Percentiles rank a stretch among this genome's conserved stretches.
Evolutionary conservation across 1,139 yeast species (phyloP).

Genomic region (Saccharomyces hybrid): DNA sequence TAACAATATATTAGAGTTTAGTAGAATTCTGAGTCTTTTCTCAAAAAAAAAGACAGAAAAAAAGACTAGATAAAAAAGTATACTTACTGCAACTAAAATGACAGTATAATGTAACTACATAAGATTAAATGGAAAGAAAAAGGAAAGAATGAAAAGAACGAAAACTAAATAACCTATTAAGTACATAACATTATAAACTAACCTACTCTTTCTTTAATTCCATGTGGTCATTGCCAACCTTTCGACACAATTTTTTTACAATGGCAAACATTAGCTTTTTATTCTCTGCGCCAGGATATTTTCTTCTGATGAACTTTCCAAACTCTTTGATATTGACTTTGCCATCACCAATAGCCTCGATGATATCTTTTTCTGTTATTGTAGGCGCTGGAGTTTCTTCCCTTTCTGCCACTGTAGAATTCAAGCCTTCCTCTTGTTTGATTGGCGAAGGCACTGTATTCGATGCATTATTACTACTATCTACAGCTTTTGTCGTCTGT

Average conservation of each 20-base stretch:
- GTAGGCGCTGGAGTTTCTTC: conserved; percentile 28
- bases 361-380: conserved; percentile 65
- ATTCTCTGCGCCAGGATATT: conserved; percentile 58
- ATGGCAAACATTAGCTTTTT: conserved; percentile 57
- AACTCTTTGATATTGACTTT: conserved; percentile 48
- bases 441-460: conserved; percentile 6
- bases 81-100: neutral
- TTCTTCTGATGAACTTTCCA: conserved; percentile 54
- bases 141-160: neutral
- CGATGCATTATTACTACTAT: conserved; percentile 11
- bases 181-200: neutral
- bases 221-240: conserved; percentile 56
- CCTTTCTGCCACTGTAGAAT: conserved; percentile 14
- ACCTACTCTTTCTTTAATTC: conserved; percentile 40
- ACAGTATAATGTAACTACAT: neutral
- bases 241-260: conserved; percentile 56
- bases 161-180: neutral
- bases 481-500: conserved; percentile 37
- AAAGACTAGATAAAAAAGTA: neutral
- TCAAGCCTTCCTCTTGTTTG: conserved; percentile 8
- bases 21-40: neutral
- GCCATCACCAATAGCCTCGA: conserved; percentile 43
- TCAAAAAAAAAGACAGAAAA: neutral
- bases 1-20: neutral
- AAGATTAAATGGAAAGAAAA: neutral